phyloP scores from a whole-genome alignment of 768 basidiomycete genomes.

The Suillus occidentalis region DNA sequence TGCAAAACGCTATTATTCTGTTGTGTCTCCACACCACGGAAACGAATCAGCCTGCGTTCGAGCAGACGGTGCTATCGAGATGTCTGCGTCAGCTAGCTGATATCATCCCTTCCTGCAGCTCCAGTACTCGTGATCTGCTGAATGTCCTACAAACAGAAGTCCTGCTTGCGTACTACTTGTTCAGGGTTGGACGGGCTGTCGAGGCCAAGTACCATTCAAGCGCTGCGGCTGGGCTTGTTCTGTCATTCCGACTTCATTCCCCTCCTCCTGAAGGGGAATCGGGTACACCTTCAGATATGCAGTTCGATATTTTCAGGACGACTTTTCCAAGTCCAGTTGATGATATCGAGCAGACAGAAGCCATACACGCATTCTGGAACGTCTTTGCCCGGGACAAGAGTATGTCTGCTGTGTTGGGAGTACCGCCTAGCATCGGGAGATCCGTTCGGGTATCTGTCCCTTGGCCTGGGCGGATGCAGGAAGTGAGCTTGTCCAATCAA shows the following conservation, averaged over 20 bases:
- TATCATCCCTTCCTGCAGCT: conserved; percentile 31
- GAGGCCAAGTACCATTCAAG: conserved; percentile 61
- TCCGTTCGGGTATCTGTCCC: conserved; percentile 36
- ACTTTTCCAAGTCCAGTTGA: conserved; percentile 14
- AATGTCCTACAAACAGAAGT: conserved; percentile 63
- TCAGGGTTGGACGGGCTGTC: conserved; percentile 55
- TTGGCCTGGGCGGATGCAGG: conserved; percentile 37
- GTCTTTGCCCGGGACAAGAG: conserved; percentile 35
- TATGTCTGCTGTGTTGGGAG: conserved; percentile 29
- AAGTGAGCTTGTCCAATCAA: not conserved
- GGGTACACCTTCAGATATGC: not conserved
- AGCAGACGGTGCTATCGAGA: conserved; percentile 46
- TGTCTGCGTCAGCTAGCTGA: conserved; percentile 47
- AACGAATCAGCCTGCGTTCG: conserved; percentile 39
- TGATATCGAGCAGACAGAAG: conserved; percentile 36
- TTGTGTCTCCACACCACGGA: conserved; percentile 54
- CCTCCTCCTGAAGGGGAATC: not conserved
- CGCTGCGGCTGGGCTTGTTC: conserved; percentile 45
- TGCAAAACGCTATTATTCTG: conserved; percentile 50
- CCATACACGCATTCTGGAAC: conserved; percentile 41
- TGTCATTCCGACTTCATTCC: conserved; percentile 48
- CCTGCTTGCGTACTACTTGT: conserved; percentile 66
- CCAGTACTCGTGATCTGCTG: conserved; percentile 40
- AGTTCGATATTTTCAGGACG: not conserved
- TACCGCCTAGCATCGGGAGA: conserved; percentile 29